Conservation (phyloP, 2,329 filamentous ascomycete genomes). For the Amauroascus verrucosus region DNA sequence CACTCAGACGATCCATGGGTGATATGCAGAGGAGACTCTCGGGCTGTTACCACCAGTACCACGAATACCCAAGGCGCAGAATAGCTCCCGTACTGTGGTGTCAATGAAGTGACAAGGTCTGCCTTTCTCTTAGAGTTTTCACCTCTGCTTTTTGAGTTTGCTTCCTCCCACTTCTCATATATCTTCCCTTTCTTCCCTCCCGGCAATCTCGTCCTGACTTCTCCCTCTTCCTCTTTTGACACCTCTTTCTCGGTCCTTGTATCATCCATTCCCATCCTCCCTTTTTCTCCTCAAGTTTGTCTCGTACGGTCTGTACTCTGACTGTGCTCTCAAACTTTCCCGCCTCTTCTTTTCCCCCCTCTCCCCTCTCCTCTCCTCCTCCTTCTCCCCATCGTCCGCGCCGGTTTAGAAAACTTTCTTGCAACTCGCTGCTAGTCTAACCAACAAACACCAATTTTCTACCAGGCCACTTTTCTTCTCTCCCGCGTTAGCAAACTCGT, state of each 20-base stretch:
- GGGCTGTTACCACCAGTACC: slow-evolving; percentile 10
- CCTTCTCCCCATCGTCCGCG: slow-evolving; percentile 7
- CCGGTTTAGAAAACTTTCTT: slow-evolving; percentile 9
- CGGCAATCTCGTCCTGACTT: slow-evolving; percentile 8
- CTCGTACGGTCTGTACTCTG: slow-evolving; percentile 8
- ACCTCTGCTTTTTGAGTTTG: slow-evolving; percentile 6
- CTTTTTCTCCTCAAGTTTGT: neutral
- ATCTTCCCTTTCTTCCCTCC: slow-evolving; percentile 11
- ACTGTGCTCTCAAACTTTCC: slow-evolving; percentile 7
- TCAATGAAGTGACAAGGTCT: slow-evolving; percentile 2
- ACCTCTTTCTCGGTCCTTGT: slow-evolving; percentile 9
- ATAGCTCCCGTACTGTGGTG: slow-evolving; percentile 1
- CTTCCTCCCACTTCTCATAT: slow-evolving; percentile 13
- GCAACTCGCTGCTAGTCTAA: neutral
- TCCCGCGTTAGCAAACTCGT: neutral
- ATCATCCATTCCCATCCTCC: slow-evolving; percentile 6
- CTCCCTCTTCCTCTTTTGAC: slow-evolving; percentile 11
- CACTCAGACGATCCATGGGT: slow-evolving; percentile 7
- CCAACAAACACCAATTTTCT: neutral
- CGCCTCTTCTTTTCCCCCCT: neutral
- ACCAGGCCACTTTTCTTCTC: slow-evolving; percentile 1
- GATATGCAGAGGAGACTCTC: slow-evolving; percentile 5
- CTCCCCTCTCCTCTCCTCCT: slow-evolving; percentile 8
- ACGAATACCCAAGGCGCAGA: slow-evolving; percentile 5
- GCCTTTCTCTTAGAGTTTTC: slow-evolving; percentile 6